These are phyloP conservation scores for Jackrogersella multiformis DNA, from an alignment of 495 filamentous ascomycete species.

Conservation along the genomic window DNA sequence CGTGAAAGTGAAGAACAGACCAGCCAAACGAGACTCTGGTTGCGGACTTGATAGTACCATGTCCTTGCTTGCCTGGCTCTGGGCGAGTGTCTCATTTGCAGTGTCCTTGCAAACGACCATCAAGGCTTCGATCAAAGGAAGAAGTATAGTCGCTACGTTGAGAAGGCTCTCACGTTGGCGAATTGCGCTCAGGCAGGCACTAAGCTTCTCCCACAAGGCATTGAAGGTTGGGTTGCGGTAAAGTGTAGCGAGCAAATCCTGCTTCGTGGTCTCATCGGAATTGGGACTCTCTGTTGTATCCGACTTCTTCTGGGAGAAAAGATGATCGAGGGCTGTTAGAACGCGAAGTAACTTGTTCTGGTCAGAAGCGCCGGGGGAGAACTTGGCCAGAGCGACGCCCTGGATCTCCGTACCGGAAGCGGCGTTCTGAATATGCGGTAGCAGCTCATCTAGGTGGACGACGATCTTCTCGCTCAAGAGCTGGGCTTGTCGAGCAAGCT, in stretches of 20 bases:
- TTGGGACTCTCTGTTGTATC: conserved; percentile 65
- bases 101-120: conserved; percentile 99
- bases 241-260: conserved; percentile 83
- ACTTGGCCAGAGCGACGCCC: conserved; percentile 90
- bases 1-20: conserved; percentile 96
- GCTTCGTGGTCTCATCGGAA: conserved; percentile 66
- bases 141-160: conserved; percentile 93
- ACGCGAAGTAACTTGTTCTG: conserved; percentile 94
- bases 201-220: conserved; percentile 91
- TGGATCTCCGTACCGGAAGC: conserved; percentile 92
- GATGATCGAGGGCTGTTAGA: conserved; percentile 93
- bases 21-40: conserved; percentile 83
- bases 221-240: conserved; percentile 93
- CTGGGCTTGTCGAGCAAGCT: conserved; percentile 87
- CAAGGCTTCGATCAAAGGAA: conserved; percentile 91
- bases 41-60: conserved; percentile 79
- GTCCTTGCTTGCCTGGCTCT: conserved; percentile 66
- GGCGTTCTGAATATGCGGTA: conserved; percentile 86
- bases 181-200: conserved; percentile 87
- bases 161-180: conserved; percentile 92
- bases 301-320: conserved; percentile 75
- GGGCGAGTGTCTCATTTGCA: conserved; percentile 68
- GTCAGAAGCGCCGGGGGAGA: conserved; percentile 93
- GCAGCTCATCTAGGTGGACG: conserved; percentile 83
- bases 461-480: conserved; percentile 84